These are phyloP conservation scores for Physaria fendleri DNA, from an alignment of 345 rosid species.

Conservation along the genomic window DNA sequence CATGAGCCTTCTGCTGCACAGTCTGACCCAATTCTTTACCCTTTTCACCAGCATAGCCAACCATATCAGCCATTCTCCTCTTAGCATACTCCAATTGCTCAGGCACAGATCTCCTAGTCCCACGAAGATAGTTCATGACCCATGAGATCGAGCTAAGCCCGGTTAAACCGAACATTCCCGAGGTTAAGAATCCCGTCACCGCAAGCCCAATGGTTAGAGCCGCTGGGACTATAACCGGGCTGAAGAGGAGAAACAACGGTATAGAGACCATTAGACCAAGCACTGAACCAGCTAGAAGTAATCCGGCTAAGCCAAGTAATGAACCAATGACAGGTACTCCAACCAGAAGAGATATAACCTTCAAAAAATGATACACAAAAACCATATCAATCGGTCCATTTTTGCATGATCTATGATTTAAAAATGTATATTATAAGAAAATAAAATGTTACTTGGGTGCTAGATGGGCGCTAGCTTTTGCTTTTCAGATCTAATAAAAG, in stretches of 20 bases:
- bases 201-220: conserved; percentile 45
- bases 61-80: conserved; percentile 37
- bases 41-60: conserved; percentile 39
- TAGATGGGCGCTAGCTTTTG: too few species aligned
- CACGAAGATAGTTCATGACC: conserved; percentile 34
- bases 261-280: conserved; percentile 31
- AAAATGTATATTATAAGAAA: not conserved
- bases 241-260: conserved; percentile 49
- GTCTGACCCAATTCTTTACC: conserved; percentile 48
- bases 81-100: conserved; percentile 39
- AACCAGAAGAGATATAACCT: conserved; percentile 36
- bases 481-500: too few species aligned
- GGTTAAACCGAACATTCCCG: conserved; percentile 45
- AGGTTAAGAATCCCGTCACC: conserved; percentile 31
- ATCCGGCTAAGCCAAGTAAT: conserved; percentile 39
- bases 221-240: conserved; percentile 57
- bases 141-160: conserved; percentile 48
- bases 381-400: not conserved
- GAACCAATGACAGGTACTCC: conserved; percentile 39
- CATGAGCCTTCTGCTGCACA: conserved; percentile 37
- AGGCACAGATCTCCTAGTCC: conserved; percentile 24
- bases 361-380: not conserved
- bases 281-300: conserved; percentile 39
- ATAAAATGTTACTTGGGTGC: conserved; percentile 17
- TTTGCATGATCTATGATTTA: not conserved